Evolutionary conservation across 2,329 filamentous ascomycete species (phyloP).

Genomic region (Domatiomyces globalis): DNA sequence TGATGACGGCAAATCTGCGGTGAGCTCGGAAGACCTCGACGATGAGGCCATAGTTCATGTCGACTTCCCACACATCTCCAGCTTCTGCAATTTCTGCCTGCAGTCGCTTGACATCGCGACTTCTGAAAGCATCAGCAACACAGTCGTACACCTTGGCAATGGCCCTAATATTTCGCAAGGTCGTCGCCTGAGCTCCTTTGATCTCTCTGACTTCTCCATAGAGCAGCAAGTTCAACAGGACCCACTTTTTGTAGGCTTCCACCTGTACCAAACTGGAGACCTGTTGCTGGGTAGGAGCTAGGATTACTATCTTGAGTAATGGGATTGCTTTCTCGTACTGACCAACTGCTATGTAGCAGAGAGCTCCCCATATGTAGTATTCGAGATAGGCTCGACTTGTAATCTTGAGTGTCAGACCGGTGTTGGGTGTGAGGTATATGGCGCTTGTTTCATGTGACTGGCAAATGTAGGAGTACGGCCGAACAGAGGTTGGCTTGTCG

Average conservation of each 20-base stretch:
- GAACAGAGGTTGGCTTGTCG: constrained; percentile 11
- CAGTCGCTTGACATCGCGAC: constrained; percentile 43
- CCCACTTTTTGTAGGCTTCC: constrained; percentile 85
- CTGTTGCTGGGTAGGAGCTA: constrained; percentile 49
- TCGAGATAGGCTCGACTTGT: constrained; percentile 38
- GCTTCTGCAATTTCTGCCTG: constrained; percentile 50
- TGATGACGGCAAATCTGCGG: constrained; percentile 59
- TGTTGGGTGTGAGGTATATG: constrained; percentile 24
- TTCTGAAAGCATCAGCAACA: constrained; percentile 55
- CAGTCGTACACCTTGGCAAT: constrained; percentile 56
- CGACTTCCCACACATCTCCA: constrained; percentile 47
- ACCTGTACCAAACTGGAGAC: constrained; percentile 64
- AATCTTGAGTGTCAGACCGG: constrained; percentile 28
- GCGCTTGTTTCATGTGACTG: constrained; percentile 20
- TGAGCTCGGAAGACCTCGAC: constrained; percentile 55
- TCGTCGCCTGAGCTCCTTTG: constrained; percentile 38
- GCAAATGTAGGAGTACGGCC: constrained; percentile 19
- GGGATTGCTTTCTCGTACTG: constrained; percentile 50
- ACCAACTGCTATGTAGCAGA: constrained; percentile 47
- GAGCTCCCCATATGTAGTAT: constrained; percentile 52
- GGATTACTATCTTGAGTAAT: constrained; percentile 51
- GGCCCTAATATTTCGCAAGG: constrained; percentile 43
- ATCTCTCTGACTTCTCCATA: constrained; percentile 45
- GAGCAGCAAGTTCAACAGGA: constrained; percentile 59
- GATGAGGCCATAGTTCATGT: constrained; percentile 61